Percentiles rank a stretch among this genome's conserved stretches.
These are phyloP conservation scores for Tetracladium marchalianum DNA, from an alignment of 495 filamentous ascomycete genomes.

Conservation along the genomic window DNA sequence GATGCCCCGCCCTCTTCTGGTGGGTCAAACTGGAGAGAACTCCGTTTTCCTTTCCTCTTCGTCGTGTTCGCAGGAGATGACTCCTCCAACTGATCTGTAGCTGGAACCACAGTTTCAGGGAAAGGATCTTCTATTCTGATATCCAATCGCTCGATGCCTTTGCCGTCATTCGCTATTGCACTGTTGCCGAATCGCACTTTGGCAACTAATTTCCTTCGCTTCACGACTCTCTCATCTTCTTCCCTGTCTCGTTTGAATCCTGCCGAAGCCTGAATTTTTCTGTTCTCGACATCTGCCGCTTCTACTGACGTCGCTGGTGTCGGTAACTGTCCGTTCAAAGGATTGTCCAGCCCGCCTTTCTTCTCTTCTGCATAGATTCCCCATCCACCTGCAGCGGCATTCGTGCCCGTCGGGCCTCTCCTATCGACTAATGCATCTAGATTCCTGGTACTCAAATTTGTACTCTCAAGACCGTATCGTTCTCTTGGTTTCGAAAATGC, in stretches of 20 bases:
- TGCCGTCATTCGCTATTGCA: constrained; percentile 39
- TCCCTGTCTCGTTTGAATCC: constrained; percentile 19
- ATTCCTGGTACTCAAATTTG: constrained; percentile 56
- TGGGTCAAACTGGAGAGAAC: constrained; percentile 21
- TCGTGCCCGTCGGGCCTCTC: constrained; percentile 55
- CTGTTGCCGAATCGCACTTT: constrained; percentile 45
- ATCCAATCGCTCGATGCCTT: constrained; percentile 51
- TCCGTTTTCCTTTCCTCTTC: constrained; percentile 24
- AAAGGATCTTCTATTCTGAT: constrained; percentile 47
- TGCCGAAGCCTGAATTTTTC: constrained; percentile 21
- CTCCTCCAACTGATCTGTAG: constrained; percentile 23
- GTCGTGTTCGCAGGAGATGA: constrained; percentile 17
- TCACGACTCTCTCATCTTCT: constrained; percentile 27
- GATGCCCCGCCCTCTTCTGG: constrained; percentile 22
- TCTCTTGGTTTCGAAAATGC: constrained; percentile 62
- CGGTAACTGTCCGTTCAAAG: constrained; percentile 16
- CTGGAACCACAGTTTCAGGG: constrained; percentile 24
- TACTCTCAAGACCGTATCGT: constrained; percentile 54
- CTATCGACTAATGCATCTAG: constrained; percentile 53
- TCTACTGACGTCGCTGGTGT: constrained; percentile 16
- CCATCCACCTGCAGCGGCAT: constrained; percentile 65
- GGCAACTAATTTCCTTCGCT: constrained; percentile 36
- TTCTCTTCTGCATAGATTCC: constrained; percentile 62
- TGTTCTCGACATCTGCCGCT: constrained; percentile 24
- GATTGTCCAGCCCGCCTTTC: constrained; percentile 12